A percentile compares a stretch with the other conserved stretches of the same genome.
These are phyloP conservation scores for Colletotrichum zoysiae DNA, from an alignment of 2,329 filamentous ascomycete genomes.

Conservation along the genomic window DNA sequence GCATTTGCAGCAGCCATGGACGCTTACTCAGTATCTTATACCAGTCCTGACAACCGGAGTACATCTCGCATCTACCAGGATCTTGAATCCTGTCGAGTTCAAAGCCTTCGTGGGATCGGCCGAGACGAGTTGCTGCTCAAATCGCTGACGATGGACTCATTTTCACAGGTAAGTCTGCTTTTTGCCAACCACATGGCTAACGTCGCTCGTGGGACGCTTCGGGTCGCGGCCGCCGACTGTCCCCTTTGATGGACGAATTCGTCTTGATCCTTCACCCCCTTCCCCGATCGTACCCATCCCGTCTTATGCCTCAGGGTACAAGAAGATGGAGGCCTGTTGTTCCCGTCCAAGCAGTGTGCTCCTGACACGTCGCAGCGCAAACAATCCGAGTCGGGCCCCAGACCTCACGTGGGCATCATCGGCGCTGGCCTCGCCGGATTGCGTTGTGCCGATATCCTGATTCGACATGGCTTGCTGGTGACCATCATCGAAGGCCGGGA, in stretches of 20 bases:
- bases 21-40: constrained; percentile 64
- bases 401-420: constrained; percentile 73
- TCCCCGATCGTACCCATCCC: constrained; percentile 19
- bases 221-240: constrained; percentile 22
- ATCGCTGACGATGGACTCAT: constrained; percentile 50
- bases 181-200: constrained; percentile 39
- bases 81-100: constrained; percentile 57
- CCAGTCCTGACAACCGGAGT: constrained; percentile 57
- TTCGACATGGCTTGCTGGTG: constrained; percentile 74
- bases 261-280: not conserved
- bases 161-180: constrained; percentile 52
- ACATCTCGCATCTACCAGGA: constrained; percentile 65
- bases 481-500: constrained; percentile 77
- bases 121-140: constrained; percentile 47
- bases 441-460: constrained; percentile 76
- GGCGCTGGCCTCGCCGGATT: constrained; percentile 79
- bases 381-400: constrained; percentile 44
- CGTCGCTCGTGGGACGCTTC: constrained; percentile 21
- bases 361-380: constrained; percentile 38
- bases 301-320: constrained; percentile 18
- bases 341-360: constrained; percentile 18
- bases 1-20: constrained; percentile 55
- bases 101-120: constrained; percentile 51
- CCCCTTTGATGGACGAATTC: constrained; percentile 23
- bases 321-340: constrained; percentile 10